Evolutionary conservation across 2,329 filamentous ascomycete genomes (phyloP).

Genomic region (Elsinoe arachidis): DNA sequence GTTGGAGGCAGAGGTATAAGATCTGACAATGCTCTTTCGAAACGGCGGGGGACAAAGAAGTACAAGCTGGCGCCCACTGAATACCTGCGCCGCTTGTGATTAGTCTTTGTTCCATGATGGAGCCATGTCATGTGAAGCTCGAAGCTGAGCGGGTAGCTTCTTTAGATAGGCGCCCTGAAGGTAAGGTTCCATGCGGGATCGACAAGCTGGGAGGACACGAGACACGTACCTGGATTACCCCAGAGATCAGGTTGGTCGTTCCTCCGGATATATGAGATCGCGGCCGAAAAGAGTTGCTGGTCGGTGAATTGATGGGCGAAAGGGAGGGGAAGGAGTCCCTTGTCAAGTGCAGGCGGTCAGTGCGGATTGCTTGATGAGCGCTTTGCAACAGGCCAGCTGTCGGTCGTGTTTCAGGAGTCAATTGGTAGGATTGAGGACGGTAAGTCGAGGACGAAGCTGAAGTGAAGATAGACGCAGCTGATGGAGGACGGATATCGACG

Average conservation of each 20-base stretch:
- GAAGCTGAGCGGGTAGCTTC: slow-evolving; percentile 4
- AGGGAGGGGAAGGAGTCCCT: neutral
- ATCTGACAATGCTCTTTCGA: slow-evolving; percentile 8
- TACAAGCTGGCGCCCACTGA: slow-evolving; percentile 1
- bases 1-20: slow-evolving; percentile 11
- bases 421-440: neutral
- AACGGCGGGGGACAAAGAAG: slow-evolving; percentile 10
- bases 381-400: slow-evolving; percentile 12
- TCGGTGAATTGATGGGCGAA: neutral
- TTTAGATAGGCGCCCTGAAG: slow-evolving; percentile 3
- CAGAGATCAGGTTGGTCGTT: slow-evolving; percentile 1
- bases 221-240: neutral
- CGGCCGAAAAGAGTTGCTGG: neutral
- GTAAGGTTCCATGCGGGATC: neutral
- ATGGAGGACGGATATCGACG: neutral
- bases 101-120: slow-evolving; percentile 11
- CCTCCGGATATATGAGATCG: neutral
- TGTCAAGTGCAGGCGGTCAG: slow-evolving; percentile 6
- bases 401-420: slow-evolving; percentile 6
- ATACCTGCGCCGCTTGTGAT: neutral
- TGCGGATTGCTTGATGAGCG: slow-evolving; percentile 2
- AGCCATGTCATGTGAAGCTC: slow-evolving; percentile 5
- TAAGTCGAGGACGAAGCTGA: neutral
- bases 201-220: slow-evolving; percentile 1
- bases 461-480: slow-evolving; percentile 4